A percentile compares a stretch with the other conserved stretches of the same genome.
phyloP scores from a whole-genome alignment of 257 asterid genomes.

The Rehmannia glutinosa region DNA sequence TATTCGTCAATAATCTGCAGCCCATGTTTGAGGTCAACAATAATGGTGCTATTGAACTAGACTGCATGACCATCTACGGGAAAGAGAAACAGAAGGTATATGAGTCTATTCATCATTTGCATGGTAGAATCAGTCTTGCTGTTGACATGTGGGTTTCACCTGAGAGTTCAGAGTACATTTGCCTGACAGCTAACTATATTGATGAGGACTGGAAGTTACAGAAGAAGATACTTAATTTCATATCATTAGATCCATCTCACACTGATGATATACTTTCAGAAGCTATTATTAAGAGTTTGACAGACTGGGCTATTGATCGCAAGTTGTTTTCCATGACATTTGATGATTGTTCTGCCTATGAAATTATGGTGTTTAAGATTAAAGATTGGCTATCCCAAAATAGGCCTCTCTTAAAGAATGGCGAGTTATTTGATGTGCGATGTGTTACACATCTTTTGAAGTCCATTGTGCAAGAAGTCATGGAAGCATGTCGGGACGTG shows the following conservation, averaged over 20 bases:
- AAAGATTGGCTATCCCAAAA: conserved; percentile 76
- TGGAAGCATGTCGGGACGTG: conserved; percentile 57
- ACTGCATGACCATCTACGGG: conserved; percentile 63
- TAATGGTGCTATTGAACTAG: conserved; percentile 59
- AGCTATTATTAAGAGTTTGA: conserved; percentile 62
- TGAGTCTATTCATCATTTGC: conserved; percentile 56
- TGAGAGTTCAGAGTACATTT: conserved; percentile 55
- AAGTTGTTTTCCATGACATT: conserved; percentile 87
- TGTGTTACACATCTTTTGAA: conserved; percentile 71
- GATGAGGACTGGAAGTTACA: conserved; percentile 86
- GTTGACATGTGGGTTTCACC: conserved; percentile 77
- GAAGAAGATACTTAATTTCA: conserved; percentile 77
- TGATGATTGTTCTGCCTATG: conserved; percentile 61
- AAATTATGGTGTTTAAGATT: conserved; percentile 59
- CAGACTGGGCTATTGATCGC: conserved; percentile 74
- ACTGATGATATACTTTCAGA: conserved; percentile 77
- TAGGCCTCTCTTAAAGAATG: conserved; percentile 63
- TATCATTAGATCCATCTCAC: conserved; percentile 57
- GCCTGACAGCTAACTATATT: conserved; percentile 73
- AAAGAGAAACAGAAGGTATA: conserved; percentile 78
- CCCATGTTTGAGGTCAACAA: conserved; percentile 77
- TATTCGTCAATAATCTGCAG: conserved; percentile 83
- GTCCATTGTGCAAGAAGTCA: conserved; percentile 63
- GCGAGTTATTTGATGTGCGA: conserved; percentile 73
- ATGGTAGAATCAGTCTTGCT: conserved; percentile 69